phyloP scores from a whole-genome alignment of 768 basidiomycete species.

The Hygrocybe coccinea region DNA sequence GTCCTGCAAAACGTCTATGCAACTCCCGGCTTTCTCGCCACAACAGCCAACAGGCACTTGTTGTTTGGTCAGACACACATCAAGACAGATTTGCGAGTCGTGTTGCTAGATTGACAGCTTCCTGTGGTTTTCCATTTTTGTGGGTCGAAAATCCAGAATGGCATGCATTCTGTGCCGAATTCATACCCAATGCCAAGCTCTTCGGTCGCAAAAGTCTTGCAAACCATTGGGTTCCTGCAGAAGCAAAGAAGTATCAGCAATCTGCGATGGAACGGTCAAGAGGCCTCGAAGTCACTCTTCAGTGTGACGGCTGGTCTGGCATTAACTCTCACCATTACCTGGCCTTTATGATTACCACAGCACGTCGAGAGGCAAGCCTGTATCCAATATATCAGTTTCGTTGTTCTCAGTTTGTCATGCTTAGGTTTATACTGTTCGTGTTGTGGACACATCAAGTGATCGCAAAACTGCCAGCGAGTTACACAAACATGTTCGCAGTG shows the following conservation, averaged over 20 bases:
- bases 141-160: conserved; percentile 24
- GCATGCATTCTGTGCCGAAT: conserved; percentile 16
- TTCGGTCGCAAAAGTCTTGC: conserved; percentile 6
- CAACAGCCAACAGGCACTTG: not conserved
- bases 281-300: conserved; percentile 17
- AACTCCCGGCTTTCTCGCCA: not conserved
- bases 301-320: conserved; percentile 29
- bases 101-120: conserved; percentile 13
- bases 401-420: conserved; percentile 1
- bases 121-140: conserved; percentile 17
- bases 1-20: not conserved
- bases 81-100: conserved; percentile 7
- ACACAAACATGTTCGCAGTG: conserved; percentile 16
- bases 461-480: conserved; percentile 30
- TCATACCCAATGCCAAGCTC: conserved; percentile 17
- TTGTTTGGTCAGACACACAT: not conserved
- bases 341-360: conserved; percentile 22
- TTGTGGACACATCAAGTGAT: conserved; percentile 30
- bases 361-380: conserved; percentile 10
- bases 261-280: conserved; percentile 1
- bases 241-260: conserved; percentile 1
- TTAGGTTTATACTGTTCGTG: conserved; percentile 29
- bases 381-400: not conserved
- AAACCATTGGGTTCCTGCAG: conserved; percentile 1
- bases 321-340: conserved; percentile 25